These are phyloP conservation scores for Panicum virgatum DNA, from an alignment of 202 grass and related monocot genomes.

Conservation along the genomic window DNA sequence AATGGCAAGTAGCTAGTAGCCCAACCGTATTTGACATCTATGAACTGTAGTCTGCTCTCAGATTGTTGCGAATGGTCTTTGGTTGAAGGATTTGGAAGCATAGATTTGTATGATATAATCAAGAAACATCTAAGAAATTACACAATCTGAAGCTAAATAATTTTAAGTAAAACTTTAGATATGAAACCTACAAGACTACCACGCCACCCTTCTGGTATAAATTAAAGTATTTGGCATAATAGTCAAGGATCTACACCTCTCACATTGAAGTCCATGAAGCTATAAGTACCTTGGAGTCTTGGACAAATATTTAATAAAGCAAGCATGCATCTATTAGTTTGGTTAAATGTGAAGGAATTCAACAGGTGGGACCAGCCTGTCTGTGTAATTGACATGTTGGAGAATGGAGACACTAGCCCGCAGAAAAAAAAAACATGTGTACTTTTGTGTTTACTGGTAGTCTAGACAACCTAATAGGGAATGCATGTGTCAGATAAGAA, in stretches of 20 bases:
- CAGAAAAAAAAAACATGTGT: not conserved
- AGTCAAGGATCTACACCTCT: not conserved
- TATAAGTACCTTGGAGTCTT: not conserved
- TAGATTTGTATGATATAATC: not conserved
- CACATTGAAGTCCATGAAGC: not conserved
- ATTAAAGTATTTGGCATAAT: not conserved
- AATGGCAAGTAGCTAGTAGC: not conserved
- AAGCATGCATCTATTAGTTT: not conserved
- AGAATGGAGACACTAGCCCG: not conserved
- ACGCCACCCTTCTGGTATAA: not conserved
- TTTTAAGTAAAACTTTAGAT: not conserved
- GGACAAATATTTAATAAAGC: not conserved
- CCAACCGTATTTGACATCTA: not conserved
- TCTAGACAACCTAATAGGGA: not conserved
- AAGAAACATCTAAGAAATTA: not conserved
- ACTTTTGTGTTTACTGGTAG: not conserved
- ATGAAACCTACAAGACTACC: not conserved
- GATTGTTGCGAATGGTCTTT: not conserved
- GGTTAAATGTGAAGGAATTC: not conserved
- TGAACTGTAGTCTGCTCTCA: not conserved
- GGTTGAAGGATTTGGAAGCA: not conserved
- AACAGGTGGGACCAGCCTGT: not conserved
- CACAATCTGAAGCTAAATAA: not conserved
- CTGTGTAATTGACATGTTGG: not conserved
- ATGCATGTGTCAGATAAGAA: conserved; percentile 24